These are phyloP conservation scores for Cyathus striatus DNA, from an alignment of 768 basidiomycete species.

Conservation along the genomic window DNA sequence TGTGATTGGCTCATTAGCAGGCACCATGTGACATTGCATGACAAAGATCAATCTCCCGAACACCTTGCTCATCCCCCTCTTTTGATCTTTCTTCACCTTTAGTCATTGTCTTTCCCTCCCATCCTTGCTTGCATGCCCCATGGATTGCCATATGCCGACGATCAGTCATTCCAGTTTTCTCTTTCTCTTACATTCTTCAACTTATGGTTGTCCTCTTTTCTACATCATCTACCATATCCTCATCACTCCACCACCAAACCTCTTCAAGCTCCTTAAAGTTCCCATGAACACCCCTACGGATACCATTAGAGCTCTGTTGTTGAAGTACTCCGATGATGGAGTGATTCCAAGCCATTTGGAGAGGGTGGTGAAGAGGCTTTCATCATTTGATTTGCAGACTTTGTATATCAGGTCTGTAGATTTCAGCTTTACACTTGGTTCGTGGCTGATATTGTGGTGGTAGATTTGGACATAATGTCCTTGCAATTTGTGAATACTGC, in stretches of 20 bases:
- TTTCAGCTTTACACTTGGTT: not conserved
- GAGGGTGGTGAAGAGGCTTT: slow-evolving; percentile 47
- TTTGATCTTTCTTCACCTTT: no score
- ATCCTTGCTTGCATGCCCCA: no score
- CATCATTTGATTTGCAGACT: slow-evolving; percentile 52
- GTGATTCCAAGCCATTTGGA: slow-evolving; percentile 44
- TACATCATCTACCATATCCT: slow-evolving; percentile 41
- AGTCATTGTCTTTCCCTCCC: no score
- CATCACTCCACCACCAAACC: slow-evolving; percentile 49
- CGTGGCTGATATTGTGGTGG: not conserved
- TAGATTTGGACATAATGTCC: slow-evolving; percentile 66
- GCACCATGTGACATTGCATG: no score
- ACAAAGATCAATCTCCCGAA: no score
- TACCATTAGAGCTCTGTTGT: slow-evolving; percentile 39
- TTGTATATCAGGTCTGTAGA: slow-evolving; percentile 51
- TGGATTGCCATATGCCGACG: no score
- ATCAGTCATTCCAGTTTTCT: no score
- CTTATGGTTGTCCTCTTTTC: no score
- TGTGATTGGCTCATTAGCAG: no score
- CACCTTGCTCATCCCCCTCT: no score
- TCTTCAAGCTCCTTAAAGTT: slow-evolving; percentile 52
- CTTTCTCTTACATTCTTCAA: no score
- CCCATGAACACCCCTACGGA: slow-evolving; percentile 53
- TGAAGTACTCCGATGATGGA: slow-evolving; percentile 31
- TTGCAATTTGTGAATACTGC: slow-evolving; percentile 66